A percentile compares a stretch with the other conserved stretches of the same genome.
Evolutionary conservation across 257 asterid genomes (phyloP).

Genomic region (Catharanthus roseus): DNA sequence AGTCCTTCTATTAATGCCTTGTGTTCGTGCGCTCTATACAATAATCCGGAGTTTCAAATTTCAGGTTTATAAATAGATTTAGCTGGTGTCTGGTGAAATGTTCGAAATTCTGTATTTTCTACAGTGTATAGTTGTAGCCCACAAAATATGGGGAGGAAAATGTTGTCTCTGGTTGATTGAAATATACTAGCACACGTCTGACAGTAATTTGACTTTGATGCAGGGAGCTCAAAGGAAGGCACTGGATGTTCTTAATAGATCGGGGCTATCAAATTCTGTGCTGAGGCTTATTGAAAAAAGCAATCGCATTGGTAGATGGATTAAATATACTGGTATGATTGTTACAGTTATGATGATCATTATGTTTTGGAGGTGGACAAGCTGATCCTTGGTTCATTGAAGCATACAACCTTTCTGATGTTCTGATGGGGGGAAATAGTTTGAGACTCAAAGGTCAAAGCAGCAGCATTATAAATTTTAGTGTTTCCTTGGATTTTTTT

Average conservation of each 20-base stretch:
- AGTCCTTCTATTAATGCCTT: not conserved
- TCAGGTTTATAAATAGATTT: not conserved
- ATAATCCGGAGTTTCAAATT: not conserved
- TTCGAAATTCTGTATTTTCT: not conserved
- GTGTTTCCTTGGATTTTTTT: not conserved
- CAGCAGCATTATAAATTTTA: not conserved
- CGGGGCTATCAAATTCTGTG: constrained; percentile 82
- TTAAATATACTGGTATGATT: constrained; percentile 80
- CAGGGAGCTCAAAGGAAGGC: constrained; percentile 97
- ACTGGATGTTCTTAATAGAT: constrained; percentile 81
- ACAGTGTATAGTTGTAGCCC: not conserved
- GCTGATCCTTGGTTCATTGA: constrained; percentile 27
- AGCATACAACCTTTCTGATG: not conserved
- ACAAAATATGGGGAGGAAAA: not conserved
- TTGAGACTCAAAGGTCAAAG: not conserved
- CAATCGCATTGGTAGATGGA: constrained; percentile 76
- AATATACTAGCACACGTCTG: not conserved
- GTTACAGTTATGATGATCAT: constrained; percentile 47
- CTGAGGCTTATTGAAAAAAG: constrained; percentile 88
- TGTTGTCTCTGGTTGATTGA: not conserved
- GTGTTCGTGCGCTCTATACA: not conserved
- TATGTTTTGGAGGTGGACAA: constrained; percentile 89
- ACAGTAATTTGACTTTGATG: constrained; percentile 18
- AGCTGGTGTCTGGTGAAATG: not conserved
- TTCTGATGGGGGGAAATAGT: not conserved